These are phyloP conservation scores for Recurvomyces mirabilis DNA, from an alignment of 495 filamentous ascomycete genomes.

Conservation along the genomic window DNA sequence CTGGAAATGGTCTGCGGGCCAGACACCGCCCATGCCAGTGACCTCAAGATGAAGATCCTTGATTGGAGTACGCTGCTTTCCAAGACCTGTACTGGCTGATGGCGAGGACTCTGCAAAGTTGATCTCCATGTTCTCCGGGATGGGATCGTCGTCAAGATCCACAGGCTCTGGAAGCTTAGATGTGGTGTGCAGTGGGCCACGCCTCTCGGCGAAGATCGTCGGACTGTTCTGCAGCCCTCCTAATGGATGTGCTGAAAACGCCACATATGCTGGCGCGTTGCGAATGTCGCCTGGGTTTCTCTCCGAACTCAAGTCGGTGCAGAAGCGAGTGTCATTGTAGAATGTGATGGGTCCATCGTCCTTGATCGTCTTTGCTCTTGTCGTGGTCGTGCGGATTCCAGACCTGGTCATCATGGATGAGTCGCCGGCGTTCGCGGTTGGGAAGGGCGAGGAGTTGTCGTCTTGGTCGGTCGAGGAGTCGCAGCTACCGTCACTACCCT, in stretches of 20 bases:
- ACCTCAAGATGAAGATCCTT: conserved; percentile 40
- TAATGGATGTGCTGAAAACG: not conserved
- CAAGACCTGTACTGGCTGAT: not conserved
- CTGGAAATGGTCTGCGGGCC: conserved; percentile 56
- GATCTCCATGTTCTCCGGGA: conserved; percentile 14
- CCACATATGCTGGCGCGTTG: conserved; percentile 11
- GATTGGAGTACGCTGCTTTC: not conserved
- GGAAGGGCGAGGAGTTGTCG: conserved; percentile 9
- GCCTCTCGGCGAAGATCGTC: not conserved
- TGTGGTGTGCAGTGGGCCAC: conserved; percentile 15
- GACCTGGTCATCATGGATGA: conserved; percentile 27
- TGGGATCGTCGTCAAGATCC: conserved; percentile 18
- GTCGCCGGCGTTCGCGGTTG: conserved; percentile 12
- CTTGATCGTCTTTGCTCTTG: conserved; percentile 11
- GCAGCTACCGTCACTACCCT: conserved; percentile 22
- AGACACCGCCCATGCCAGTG: conserved; percentile 53
- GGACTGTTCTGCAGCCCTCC: not conserved
- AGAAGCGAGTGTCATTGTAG: conserved; percentile 64
- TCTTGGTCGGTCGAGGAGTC: conserved; percentile 19
- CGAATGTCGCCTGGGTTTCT: conserved; percentile 19
- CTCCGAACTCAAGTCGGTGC: conserved; percentile 65
- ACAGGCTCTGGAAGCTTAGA: conserved; percentile 15
- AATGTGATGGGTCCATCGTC: conserved; percentile 68
- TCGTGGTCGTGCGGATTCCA: conserved; percentile 27
- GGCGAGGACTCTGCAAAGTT: conserved; percentile 8